Evolutionary conservation across 139 green algal genomes (phyloP), one percentile per base, ranked within the genome.

Genomic region (Medakamo hakoo): DNA sequence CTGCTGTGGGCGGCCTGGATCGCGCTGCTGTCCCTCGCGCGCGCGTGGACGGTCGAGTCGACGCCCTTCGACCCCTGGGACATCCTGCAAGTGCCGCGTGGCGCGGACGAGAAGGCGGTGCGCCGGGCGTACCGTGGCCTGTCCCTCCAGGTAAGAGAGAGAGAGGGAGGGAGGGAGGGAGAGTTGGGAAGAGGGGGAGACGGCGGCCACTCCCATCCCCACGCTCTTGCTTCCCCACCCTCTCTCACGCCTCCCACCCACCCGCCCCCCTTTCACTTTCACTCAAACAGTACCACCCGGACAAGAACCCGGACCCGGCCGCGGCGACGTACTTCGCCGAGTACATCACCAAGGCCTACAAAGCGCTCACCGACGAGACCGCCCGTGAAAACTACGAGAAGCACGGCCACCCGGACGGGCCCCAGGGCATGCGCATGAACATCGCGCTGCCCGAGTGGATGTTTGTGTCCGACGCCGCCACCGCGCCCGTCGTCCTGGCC

Each of bases 271-370:
- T 19, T 24, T 19, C 20, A 57, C n/a, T n/a, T n/a, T n/a, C n/a
- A n/a, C n/a, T n/a, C n/a, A n/a, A n/a, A n/a, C n/a, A 71, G 60
- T 95, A 85, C 65, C 88, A 96, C 63, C 88, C 88, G 3, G 88
- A 96, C 68, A 96, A 96, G 78, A 95, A 95, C 67, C 86, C 88
- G 2, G 88, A 95, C 65, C 87, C 86, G 26, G 68, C 73, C 24
- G 88, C 88, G 1, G 55, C 74, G 25, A 64, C 79, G 4, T 94
- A 93, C 68, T 96, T 95, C 78, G 83, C 84, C 5, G 76, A 84
- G 27, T 83, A 76, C 65, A 83, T 96, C 64, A 80, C 73, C 29
- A 95, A 95, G 72, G 87, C 74, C 0, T 80, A 80, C 67, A 75
- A 73, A 32, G 68, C 74, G 22, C 63, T 82, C 23, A 82, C 75